Evolutionary conservation across 371 early-diverging fungal genomes (phyloP), one percentile per base, ranked within the genome.

Genomic region (Blakeslea trispora): DNA sequence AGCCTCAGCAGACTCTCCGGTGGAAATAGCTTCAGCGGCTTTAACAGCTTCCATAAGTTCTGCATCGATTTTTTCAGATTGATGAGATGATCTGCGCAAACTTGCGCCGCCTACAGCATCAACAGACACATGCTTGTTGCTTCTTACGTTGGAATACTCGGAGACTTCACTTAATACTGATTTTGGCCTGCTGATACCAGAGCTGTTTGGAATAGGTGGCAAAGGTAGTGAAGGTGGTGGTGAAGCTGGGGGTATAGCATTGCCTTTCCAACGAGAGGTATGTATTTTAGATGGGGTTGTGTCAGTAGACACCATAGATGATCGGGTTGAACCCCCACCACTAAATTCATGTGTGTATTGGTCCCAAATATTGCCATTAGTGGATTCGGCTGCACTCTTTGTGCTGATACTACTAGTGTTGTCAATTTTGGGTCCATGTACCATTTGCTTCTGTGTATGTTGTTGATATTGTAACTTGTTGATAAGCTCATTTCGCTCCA

Each of bases 161-260:
- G 51, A 42, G 9, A 64, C 24, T 17, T 43, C 57, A 19, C 55
- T 50, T 32, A 59, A 9, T 4, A 24, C 41, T 0, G 58, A 63
- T 35, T 24, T 54, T 0, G 59, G 47, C 28, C 46, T 41, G 18
- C 6, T 45, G 5, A 18, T 44, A 11, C 21, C 13, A 2, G 42
- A 15, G 19, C 37, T 44, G 2, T 41, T 41, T 7, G 67, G 67
- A 18, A 66, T 55, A n/a, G 67, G 67, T 8, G 67, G 67, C 13
- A 66, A 19, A 32, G 67, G 67, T 3, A 50, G 15, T 1, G 62
- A 61, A 18, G 67, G 67, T 22, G 67, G 67, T 14, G 67, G 67
- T 14, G 67, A 57, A 15, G 66, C 61, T 1, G 67, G 67, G 21
- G 67, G 67, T 22, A 62, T 18, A 7, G 40, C 13, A 21, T n/a